A percentile compares a stretch with the other conserved stretches of the same genome.
Conservation (phyloP, 257 asterid species). For the Paulownia fortunei region DNA sequence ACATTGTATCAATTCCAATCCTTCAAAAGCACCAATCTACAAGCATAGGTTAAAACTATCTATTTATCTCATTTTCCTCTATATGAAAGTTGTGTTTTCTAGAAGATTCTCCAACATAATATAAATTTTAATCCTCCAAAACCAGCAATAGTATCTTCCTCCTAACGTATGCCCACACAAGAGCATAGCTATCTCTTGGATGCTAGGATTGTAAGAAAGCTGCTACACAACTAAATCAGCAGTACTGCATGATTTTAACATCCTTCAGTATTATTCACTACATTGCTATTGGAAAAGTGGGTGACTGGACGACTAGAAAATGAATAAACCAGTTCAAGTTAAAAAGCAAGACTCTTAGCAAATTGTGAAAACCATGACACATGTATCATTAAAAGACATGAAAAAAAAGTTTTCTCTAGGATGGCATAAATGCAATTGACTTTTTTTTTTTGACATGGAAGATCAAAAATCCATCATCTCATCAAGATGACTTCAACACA, state of each 20-base stretch:
- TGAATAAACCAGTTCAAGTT: too few species aligned
- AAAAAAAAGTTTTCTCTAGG: too few species aligned
- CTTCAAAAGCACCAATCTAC: not conserved
- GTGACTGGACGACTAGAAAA: too few species aligned
- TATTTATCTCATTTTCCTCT: not conserved
- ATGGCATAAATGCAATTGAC: too few species aligned
- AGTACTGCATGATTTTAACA: not conserved
- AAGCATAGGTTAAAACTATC: not conserved
- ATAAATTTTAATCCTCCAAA: not conserved
- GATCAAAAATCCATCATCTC: not conserved
- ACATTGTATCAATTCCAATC: not conserved
- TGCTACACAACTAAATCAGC: slow-evolving; percentile 11
- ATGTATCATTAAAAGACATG: too few species aligned
- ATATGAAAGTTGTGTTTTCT: not conserved
- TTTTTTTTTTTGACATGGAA: not conserved
- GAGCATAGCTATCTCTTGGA: not conserved
- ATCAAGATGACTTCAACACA: not conserved
- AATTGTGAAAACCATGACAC: too few species aligned
- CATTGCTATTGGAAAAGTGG: not conserved
- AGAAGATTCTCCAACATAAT: not conserved
- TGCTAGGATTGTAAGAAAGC: not conserved
- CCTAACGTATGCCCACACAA: not conserved
- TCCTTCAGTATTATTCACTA: not conserved
- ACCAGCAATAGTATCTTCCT: not conserved
- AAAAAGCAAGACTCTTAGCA: too few species aligned